Evolutionary conservation across 345 rosid species (phyloP).

Genomic region (Fremontodendron californicum): DNA sequence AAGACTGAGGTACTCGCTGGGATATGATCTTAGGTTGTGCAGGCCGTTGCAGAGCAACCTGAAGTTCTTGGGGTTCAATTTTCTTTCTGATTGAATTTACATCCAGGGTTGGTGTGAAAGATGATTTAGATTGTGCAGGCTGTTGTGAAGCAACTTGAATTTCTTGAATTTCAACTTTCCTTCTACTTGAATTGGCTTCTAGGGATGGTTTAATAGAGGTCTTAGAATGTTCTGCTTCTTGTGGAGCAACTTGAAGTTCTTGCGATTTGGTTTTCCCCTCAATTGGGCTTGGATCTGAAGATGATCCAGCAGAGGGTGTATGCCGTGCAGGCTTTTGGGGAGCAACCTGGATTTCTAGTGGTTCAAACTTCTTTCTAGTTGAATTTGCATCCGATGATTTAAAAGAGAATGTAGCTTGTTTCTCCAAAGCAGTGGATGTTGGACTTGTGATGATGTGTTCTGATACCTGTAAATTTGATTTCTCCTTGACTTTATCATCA

Average conservation of each 20-base stretch:
- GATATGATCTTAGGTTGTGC: slow-evolving; percentile 57
- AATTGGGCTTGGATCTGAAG: neutral
- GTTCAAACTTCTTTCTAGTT: neutral
- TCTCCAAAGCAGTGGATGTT: slow-evolving; percentile 26
- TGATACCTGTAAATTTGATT: slow-evolving; percentile 29
- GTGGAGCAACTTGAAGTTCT: slow-evolving; percentile 4
- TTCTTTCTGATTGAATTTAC: slow-evolving; percentile 18
- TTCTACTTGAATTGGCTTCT: neutral
- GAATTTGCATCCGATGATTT: slow-evolving; percentile 10
- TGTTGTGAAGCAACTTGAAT: neutral
- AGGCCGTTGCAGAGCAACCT: slow-evolving; percentile 44
- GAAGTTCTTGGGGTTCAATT: slow-evolving; percentile 40
- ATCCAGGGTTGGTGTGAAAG: slow-evolving; percentile 32
- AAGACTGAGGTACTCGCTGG: slow-evolving; percentile 39
- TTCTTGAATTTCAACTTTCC: neutral
- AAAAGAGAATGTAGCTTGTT: slow-evolving; percentile 18
- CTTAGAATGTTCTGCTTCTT: neutral
- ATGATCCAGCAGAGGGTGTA: neutral
- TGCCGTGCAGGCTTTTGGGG: neutral
- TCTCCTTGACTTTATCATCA: slow-evolving; percentile 43
- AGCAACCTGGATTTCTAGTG: neutral
- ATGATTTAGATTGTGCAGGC: slow-evolving; percentile 3
- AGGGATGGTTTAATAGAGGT: neutral
- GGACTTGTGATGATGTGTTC: slow-evolving; percentile 27
- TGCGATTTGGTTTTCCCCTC: neutral